These are phyloP conservation scores for Syzygium malaccense DNA, from an alignment of 441 rosid genomes.

Conservation along the genomic window DNA sequence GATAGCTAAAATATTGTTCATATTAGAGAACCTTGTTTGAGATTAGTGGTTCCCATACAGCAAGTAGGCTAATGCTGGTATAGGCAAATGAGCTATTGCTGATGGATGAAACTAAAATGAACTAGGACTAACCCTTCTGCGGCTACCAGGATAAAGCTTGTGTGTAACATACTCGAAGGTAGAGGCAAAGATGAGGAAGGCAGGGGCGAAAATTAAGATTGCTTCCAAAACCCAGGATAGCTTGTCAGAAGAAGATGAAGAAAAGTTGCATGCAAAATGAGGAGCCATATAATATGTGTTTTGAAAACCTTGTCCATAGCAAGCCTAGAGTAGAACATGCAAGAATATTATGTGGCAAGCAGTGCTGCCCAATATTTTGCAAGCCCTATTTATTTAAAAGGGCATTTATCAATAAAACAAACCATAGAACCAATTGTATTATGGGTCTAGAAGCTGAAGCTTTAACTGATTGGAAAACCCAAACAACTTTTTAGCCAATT, in stretches of 20 bases:
- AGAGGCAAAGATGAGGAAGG: background rate
- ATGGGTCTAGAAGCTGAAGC: background rate
- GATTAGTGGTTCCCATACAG: background rate
- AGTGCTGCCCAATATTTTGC: background rate
- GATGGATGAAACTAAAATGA: background rate
- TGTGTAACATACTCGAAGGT: background rate
- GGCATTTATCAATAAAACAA: background rate
- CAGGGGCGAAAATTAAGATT: background rate
- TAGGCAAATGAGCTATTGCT: background rate
- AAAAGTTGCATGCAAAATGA: background rate
- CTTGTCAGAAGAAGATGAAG: background rate
- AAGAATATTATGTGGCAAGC: background rate
- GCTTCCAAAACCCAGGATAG: background rate
- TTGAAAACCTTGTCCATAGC: background rate
- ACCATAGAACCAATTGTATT: background rate
- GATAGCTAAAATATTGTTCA: background rate
- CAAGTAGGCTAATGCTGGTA: background rate
- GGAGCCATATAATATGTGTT: background rate
- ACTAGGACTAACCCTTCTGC: background rate
- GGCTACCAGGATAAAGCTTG: background rate
- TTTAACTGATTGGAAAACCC: background rate
- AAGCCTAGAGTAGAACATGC: background rate
- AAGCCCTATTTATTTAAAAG: background rate
- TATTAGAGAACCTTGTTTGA: background rate
- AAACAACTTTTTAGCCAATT: background rate